Base-by-base conservation (phyloP, 495 filamentous ascomycete species). In the Annulohypoxylon maeteangense region DNA sequence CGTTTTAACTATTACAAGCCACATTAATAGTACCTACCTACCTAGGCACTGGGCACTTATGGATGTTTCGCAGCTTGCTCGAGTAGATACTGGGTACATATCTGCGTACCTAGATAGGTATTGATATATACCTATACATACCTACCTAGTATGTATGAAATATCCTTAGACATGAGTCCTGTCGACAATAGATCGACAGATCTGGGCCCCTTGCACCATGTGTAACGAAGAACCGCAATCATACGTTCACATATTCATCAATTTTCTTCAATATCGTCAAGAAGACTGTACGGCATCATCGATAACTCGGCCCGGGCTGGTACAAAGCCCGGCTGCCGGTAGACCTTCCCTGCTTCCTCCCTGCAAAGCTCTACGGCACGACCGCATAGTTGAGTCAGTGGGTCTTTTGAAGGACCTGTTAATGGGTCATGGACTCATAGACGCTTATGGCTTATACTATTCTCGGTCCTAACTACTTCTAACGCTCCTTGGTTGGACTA, bases 361-460 rank as follows among this genome's bases (percentile, higher is more conserved):
- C 32, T 40, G 20, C 18, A 40, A 4, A 34, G 20, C 54, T 25
- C 54, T 32, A 23, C 54, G 12, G 20, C 31, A 5, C 36, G n/a
- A 12, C 54, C 54, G 20, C 22, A n/a, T 22, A 7, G 18, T 25
- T 31, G 54, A 32, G 54, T 57, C 54, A 4, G 40, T 44, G 40
- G 40, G 40, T 44, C 40, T 18, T 16, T 44, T 57, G 25, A 40
- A 7, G 34, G 36, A 57, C 20, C 54, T 57, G 20, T 57, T n/a
- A n/a, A n/a, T n/a, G n/a, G n/a, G n/a, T n/a, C n/a, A n/a, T n/a
- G n/a, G n/a, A n/a, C n/a, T n/a, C 34, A 40, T 20, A 38, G 16
- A 40, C 53, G 32, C 16, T 40, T 16, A 40, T 25, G 11, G 8
- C 16, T 14, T 14, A 32, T 54, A n/a, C 27, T 10, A 55, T 36